phyloP scores from a whole-genome alignment of 441 rosid species.

The Erodium chrysanthum region DNA sequence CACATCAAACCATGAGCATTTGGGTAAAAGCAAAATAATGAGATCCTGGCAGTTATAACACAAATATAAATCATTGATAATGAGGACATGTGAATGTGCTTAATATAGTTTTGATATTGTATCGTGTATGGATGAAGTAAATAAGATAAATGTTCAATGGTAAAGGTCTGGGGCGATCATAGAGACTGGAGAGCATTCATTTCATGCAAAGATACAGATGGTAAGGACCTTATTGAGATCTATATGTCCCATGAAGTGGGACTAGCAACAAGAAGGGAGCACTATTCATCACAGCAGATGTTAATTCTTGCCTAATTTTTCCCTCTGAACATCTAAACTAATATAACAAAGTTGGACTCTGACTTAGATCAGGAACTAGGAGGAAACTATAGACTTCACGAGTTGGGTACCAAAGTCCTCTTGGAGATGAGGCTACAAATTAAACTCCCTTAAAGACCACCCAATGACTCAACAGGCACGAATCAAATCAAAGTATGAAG shows the following conservation, averaged over 20 bases:
- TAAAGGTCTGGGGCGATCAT: background rate
- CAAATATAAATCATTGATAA: background rate
- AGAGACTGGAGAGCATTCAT: background rate
- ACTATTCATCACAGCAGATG: too few relatives aligned
- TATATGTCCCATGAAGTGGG: background rate
- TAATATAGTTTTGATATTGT: background rate
- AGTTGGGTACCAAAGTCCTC: background rate
- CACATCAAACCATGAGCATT: background rate
- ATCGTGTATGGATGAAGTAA: background rate
- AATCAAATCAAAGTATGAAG: too few relatives aligned
- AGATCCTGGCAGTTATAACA: background rate
- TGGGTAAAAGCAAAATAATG: background rate
- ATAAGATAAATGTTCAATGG: background rate
- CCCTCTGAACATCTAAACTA: background rate
- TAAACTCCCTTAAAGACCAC: background rate
- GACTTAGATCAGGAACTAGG: background rate
- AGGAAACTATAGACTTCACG: background rate
- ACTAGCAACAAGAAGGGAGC: background rate
- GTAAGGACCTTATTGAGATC: background rate
- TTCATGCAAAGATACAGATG: background rate
- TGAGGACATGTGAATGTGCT: background rate
- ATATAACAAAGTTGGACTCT: background rate
- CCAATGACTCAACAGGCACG: background rate
- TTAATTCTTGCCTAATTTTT: background rate
- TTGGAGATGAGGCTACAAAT: background rate